Percentiles rank a stretch among this genome's conserved stretches.
phyloP scores from a whole-genome alignment of 306 rosid genomes.

The Cucurbita maxima region DNA sequence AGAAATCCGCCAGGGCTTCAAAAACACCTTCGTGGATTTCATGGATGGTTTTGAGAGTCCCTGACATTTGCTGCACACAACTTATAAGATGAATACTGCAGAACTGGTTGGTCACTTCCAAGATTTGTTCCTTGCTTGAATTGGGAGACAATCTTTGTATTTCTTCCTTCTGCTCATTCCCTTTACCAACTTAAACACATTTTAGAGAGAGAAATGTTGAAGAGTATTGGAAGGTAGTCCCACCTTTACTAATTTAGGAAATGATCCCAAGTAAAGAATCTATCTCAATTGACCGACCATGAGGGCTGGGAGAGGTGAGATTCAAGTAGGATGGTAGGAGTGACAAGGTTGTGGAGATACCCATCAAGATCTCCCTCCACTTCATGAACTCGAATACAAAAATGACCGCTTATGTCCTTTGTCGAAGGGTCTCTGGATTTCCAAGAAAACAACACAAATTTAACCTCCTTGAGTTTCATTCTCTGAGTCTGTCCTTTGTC shows the following conservation, averaged over 20 bases:
- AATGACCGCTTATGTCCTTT: neutral
- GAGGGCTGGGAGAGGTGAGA: neutral
- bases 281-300: too few species aligned
- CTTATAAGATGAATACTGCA: neutral
- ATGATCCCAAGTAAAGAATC: too few species aligned
- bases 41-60: neutral
- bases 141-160: neutral
- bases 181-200: neutral
- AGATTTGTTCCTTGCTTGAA: neutral
- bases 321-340: neutral
- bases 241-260: too few species aligned
- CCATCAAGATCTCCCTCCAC: neutral
- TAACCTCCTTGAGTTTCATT: neutral
- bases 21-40: neutral
- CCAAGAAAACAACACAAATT: neutral
- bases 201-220: too few species aligned
- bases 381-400: neutral
- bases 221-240: too few species aligned
- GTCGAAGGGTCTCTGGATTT: neutral
- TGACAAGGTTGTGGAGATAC: neutral
- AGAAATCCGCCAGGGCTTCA: neutral
- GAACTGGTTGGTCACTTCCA: neutral
- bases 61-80: neutral
- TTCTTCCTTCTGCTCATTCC: neutral
- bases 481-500: neutral